Percentiles rank a stretch among this genome's conserved stretches.
Conservation (phyloP, 805 yeast genomes). For the Starmerella bacillaris region DNA sequence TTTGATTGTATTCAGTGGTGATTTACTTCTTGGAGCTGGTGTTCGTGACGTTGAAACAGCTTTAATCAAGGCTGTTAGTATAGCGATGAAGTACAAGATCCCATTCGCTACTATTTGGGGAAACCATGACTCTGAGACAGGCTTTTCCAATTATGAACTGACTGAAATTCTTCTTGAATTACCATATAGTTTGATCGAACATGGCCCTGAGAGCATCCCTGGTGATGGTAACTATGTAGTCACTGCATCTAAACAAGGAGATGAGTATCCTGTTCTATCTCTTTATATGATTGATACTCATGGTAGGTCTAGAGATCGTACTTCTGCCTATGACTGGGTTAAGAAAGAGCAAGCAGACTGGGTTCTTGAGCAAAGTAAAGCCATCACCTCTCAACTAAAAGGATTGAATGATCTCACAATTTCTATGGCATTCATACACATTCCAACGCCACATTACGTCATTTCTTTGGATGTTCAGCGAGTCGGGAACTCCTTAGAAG, state of each 20-base stretch:
- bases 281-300: constrained; percentile 76
- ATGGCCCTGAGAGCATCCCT: constrained; percentile 48
- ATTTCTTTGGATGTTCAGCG: constrained; percentile 18
- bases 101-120: constrained; percentile 83
- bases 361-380: constrained; percentile 26
- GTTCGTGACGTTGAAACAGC: constrained; percentile 73
- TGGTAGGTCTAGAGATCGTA: constrained; percentile 32
- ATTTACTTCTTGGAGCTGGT: constrained; percentile 67
- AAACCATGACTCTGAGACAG: constrained; percentile 86
- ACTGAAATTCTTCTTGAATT: constrained; percentile 38
- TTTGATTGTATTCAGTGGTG: constrained; percentile 75
- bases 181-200: constrained; percentile 48
- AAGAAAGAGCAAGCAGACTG: constrained; percentile 50
- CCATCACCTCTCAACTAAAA: constrained; percentile 20
- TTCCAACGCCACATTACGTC: constrained; percentile 76
- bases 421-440: constrained; percentile 85
- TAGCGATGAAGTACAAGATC: constrained; percentile 45
- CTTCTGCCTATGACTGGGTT: constrained; percentile 67
- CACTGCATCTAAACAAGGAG: constrained; percentile 20
- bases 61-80: constrained; percentile 53
- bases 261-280: constrained; percentile 30
- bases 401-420: constrained; percentile 31
- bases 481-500: constrained; percentile 56
- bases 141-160: constrained; percentile 38
- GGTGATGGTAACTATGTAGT: constrained; percentile 77